Conservation (phyloP, 108 stramenopile genomes). For the Cyclotella sp. region DNA sequence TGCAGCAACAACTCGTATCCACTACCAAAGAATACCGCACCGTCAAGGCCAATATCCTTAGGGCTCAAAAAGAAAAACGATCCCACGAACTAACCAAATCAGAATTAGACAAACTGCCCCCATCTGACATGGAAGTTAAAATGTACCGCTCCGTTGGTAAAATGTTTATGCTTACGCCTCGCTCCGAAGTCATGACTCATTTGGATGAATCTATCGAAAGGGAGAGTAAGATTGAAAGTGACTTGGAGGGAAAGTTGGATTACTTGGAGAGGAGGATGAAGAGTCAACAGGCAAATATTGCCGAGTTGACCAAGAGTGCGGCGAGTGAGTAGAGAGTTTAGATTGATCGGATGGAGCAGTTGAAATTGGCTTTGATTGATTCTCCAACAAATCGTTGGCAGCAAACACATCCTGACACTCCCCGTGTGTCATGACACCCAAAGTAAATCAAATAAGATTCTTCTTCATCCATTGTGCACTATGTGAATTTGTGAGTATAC, state of each 20-base stretch:
- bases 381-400: too few species aligned
- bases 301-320: constrained; percentile 62
- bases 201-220: constrained; percentile 60
- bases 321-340: constrained; percentile 25
- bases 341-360: too few species aligned
- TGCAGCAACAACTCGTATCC: constrained; percentile 71
- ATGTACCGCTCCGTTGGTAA: constrained; percentile 85
- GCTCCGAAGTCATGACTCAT: constrained; percentile 61
- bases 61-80: constrained; percentile 65
- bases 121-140: constrained; percentile 40
- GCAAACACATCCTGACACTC: too few species aligned
- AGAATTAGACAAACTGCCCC: constrained; percentile 69
- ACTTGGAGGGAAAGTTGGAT: constrained; percentile 74
- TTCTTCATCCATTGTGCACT: too few species aligned
- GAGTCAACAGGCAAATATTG: constrained; percentile 84
- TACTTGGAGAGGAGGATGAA: constrained; percentile 86
- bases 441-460: too few species aligned
- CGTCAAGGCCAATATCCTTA: constrained; percentile 66
- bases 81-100: constrained; percentile 68
- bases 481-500: too few species aligned
- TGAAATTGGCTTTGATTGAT: too few species aligned
- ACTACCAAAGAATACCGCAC: constrained; percentile 78
- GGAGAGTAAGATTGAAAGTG: constrained; percentile 60
- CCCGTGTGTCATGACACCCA: too few species aligned
- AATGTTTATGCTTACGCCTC: constrained; percentile 74